These are phyloP conservation scores for Russula sp. DNA, from an alignment of 768 basidiomycete genomes.

Conservation along the genomic window DNA sequence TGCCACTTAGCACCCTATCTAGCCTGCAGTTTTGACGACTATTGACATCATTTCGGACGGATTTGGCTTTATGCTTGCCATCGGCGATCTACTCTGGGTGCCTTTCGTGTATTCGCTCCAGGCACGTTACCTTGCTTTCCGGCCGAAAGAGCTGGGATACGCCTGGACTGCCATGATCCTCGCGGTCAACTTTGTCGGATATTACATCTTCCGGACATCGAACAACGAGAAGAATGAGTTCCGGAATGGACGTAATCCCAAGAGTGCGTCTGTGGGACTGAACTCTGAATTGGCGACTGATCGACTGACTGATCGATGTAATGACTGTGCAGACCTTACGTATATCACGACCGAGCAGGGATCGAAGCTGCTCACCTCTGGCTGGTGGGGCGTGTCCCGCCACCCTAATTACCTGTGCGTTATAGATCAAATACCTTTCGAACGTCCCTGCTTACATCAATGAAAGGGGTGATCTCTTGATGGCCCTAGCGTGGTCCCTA, in stretches of 20 bases:
- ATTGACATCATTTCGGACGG: conserved; percentile 99
- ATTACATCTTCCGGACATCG: conserved; percentile 83
- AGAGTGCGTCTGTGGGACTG: conserved; percentile 46
- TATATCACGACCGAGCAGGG: conserved; percentile 80
- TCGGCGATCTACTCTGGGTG: conserved; percentile 91
- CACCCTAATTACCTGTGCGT: conserved; percentile 89
- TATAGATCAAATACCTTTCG: neutral
- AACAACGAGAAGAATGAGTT: conserved; percentile 97
- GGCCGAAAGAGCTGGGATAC: conserved; percentile 70
- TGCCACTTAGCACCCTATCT: neutral
- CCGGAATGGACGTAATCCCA: conserved; percentile 88
- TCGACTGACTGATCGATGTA: neutral
- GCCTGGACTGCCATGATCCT: conserved; percentile 52
- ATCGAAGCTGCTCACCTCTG: conserved; percentile 85
- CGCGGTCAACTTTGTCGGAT: conserved; percentile 62
- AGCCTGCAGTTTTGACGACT: conserved; percentile 86
- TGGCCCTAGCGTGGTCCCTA: conserved; percentile 90
- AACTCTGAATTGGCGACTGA: neutral
- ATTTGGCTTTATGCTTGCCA: conserved; percentile 96
- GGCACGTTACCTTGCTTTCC: conserved; percentile 92
- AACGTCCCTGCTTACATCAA: neutral
- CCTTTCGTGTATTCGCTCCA: conserved; percentile 93
- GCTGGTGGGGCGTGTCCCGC: conserved; percentile 94
- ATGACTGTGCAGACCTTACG: conserved; percentile 49
- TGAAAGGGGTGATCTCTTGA: conserved; percentile 73